phyloP scores from a whole-genome alignment of 78 protist species.

The Dictyostelium discoideum region DNA sequence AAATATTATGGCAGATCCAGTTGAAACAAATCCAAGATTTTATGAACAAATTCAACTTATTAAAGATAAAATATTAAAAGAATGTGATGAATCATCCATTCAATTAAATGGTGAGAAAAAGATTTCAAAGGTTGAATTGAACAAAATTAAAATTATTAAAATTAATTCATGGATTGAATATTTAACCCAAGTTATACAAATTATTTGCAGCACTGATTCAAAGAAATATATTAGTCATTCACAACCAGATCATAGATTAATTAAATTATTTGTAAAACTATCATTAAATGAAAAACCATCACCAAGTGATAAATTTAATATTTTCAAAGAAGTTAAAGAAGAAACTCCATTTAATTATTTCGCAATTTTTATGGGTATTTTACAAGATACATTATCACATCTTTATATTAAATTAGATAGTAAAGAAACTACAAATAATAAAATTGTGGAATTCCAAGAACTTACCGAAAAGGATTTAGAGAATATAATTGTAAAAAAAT shows the following conservation, averaged over 20 bases:
- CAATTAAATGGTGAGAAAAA: too few relatives aligned
- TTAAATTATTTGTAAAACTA: not conserved
- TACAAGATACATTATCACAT: not conserved
- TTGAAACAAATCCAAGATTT: not conserved
- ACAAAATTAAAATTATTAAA: not conserved
- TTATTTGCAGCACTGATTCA: not conserved
- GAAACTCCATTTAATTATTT: not conserved
- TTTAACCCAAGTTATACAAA: not conserved
- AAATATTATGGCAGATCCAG: not conserved
- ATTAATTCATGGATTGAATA: not conserved
- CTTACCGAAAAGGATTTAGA: not conserved
- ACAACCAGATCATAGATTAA: not conserved
- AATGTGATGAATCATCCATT: not conserved
- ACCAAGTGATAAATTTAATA: not conserved
- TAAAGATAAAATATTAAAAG: not conserved
- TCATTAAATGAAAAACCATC: not conserved
- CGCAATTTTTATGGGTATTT: not conserved
- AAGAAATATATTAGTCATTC: not conserved
- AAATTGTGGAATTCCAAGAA: not conserved
- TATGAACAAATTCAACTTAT: not conserved
- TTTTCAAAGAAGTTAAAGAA: not conserved
- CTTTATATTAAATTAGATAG: not conserved
- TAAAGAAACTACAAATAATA: not conserved
- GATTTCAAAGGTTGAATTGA: too few relatives aligned
- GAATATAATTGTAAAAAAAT: too few relatives aligned